Percentiles rank a stretch among this genome's conserved stretches.
Conservation (phyloP, 352 stramenopile species). For the Phytophthora europaea region DNA sequence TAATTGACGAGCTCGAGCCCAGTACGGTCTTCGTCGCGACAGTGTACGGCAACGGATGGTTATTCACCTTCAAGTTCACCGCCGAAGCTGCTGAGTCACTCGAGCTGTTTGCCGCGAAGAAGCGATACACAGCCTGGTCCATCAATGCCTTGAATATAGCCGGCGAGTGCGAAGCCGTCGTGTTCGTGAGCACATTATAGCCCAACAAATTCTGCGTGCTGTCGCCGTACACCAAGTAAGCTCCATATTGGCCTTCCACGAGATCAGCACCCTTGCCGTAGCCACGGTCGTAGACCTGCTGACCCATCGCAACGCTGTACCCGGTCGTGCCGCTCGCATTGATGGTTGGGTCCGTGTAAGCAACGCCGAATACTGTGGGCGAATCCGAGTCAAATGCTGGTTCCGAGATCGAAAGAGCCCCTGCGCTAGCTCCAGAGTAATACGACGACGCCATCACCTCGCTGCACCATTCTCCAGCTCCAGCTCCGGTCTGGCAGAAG, state of each 20-base stretch:
- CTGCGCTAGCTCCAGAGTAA: slow-evolving; percentile 33
- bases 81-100: slow-evolving; percentile 7
- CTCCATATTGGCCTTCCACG: slow-evolving; percentile 49
- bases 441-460: slow-evolving; percentile 35
- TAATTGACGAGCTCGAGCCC: slow-evolving; percentile 53
- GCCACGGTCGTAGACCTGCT: slow-evolving; percentile 55
- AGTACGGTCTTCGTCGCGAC: slow-evolving; percentile 43
- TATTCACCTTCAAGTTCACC: slow-evolving; percentile 55
- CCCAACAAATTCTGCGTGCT: slow-evolving; percentile 46
- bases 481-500: slow-evolving; percentile 39
- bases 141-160: slow-evolving; percentile 65
- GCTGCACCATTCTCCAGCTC: slow-evolving; percentile 40
- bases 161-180: slow-evolving; percentile 46
- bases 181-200: slow-evolving; percentile 72
- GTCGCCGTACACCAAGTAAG: slow-evolving; percentile 51
- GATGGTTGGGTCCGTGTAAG: slow-evolving; percentile 54
- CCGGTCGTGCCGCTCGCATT: slow-evolving; percentile 51
- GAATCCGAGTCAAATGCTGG: slow-evolving; percentile 39
- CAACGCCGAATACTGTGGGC: slow-evolving; percentile 59
- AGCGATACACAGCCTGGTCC: slow-evolving; percentile 62
- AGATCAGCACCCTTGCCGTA: slow-evolving; percentile 35
- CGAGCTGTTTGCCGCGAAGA: slow-evolving; percentile 43
- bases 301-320: slow-evolving; percentile 40
- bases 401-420: slow-evolving; percentile 18
- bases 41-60: slow-evolving; percentile 53